Percentiles rank a stretch among this genome's conserved stretches.
These are phyloP conservation scores for Collybiopsis luxurians DNA, from an alignment of 768 basidiomycete genomes.

Conservation along the genomic window DNA sequence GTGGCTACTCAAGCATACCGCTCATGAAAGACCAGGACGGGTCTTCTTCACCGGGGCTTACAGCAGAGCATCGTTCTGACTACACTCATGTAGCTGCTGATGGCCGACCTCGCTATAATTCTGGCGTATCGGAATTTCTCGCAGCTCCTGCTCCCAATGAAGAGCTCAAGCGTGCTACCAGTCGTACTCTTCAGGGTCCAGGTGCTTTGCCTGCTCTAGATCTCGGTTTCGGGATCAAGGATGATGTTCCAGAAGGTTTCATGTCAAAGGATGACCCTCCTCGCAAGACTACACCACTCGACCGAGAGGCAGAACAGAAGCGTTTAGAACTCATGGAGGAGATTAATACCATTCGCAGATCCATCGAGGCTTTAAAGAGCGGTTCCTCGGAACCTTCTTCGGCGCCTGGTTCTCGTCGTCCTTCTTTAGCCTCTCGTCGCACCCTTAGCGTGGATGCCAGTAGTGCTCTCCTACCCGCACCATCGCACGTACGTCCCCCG, in stretches of 20 bases:
- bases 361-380: conserved; percentile 72
- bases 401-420: conserved; percentile 51
- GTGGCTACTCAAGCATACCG: conserved; percentile 59
- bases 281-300: conserved; percentile 31
- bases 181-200: conserved; percentile 45
- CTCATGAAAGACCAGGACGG: conserved; percentile 64
- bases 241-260: conserved; percentile 71
- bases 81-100: conserved; percentile 46
- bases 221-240: conserved; percentile 70
- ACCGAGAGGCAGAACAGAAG: conserved; percentile 56
- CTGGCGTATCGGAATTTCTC: conserved; percentile 73
- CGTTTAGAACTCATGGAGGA: conserved; percentile 70
- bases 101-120: conserved; percentile 56
- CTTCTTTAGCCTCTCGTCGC: conserved; percentile 64
- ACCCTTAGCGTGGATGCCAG: conserved; percentile 68
- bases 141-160: conserved; percentile 61
- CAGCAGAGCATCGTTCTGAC: conserved; percentile 43
- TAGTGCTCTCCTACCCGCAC: conserved; percentile 42
- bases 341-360: conserved; percentile 76
- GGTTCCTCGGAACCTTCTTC: conserved; percentile 69
- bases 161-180: conserved; percentile 49
- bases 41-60: conserved; percentile 41
- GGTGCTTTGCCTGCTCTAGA: conserved; percentile 69
- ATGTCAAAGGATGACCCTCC: conserved; percentile 47
- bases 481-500: conserved; percentile 67